Conservation (phyloP, 176 grass and related monocot species). For the Aechmea fasciata region DNA sequence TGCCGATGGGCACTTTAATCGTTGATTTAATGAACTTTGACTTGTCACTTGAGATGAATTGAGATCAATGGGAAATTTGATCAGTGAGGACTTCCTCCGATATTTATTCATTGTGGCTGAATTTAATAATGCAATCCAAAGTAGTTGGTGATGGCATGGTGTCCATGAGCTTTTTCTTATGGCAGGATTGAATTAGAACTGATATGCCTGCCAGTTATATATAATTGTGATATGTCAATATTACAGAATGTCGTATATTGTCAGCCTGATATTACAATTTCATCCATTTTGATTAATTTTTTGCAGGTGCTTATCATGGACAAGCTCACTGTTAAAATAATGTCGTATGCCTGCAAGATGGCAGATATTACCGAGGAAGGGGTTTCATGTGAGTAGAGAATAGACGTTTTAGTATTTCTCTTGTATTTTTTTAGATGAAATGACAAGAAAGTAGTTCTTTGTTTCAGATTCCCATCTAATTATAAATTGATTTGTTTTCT, state of each 20-base stretch:
- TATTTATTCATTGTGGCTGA: too few species aligned
- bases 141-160: too few species aligned
- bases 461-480: too few species aligned
- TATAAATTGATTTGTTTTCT: too few species aligned
- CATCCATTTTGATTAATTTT: not conserved
- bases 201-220: not conserved
- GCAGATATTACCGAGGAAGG: slow-evolving; percentile 77
- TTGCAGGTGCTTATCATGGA: slow-evolving; percentile 95
- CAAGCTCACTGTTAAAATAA: slow-evolving; percentile 73
- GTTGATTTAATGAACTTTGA: not conserved
- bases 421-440: slow-evolving; percentile 2
- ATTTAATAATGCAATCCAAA: too few species aligned
- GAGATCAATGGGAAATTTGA: too few species aligned
- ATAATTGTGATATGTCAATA: not conserved
- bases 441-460: not conserved
- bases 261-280: not conserved
- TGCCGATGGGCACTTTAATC: too few species aligned
- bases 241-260: not conserved
- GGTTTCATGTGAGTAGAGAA: slow-evolving; percentile 61
- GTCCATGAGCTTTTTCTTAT: too few species aligned
- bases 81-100: too few species aligned
- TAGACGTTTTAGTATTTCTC: not conserved
- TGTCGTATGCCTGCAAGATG: slow-evolving; percentile 81
- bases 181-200: not conserved
- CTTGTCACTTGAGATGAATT: too few species aligned